These are phyloP conservation scores for Oryza meridionalis DNA, from an alignment of 176 grass and related monocot genomes.

Conservation along the genomic window DNA sequence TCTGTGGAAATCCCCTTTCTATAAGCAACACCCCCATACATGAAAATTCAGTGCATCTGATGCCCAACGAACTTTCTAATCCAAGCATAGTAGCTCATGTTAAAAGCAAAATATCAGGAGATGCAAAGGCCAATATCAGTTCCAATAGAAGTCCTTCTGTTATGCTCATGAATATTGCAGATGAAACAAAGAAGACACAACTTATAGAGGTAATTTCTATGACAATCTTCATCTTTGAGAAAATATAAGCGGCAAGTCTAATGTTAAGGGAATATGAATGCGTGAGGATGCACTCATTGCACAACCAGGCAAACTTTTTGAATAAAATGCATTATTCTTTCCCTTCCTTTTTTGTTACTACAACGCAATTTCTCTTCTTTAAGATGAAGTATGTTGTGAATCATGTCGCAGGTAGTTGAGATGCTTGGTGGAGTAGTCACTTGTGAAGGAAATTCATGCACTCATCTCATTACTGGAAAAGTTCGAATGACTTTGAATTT, in stretches of 20 bases:
- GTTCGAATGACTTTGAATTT: constrained; percentile 84
- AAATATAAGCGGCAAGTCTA: background rate
- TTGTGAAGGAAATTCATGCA: constrained; percentile 63
- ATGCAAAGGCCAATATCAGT: constrained; percentile 19
- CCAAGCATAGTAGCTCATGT: constrained; percentile 30
- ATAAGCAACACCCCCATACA: constrained; percentile 7
- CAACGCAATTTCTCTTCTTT: background rate
- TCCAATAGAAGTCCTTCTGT: constrained; percentile 48
- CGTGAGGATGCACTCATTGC: background rate
- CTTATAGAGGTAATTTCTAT: constrained; percentile 67
- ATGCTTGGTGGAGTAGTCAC: constrained; percentile 68
- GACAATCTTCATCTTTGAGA: background rate
- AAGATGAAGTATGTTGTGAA: background rate
- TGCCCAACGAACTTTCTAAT: constrained; percentile 23
- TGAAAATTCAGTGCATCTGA: background rate
- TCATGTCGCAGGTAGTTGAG: constrained; percentile 63
- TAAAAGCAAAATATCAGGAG: constrained; percentile 41
- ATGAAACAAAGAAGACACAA: constrained; percentile 72
- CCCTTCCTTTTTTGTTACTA: background rate
- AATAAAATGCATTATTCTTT: constrained; percentile 18
- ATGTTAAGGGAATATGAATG: background rate
- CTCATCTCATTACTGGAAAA: constrained; percentile 87
- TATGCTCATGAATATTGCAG: constrained; percentile 93
- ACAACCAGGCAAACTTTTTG: background rate
- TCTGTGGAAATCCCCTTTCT: constrained; percentile 24